Evolutionary conservation across 352 stramenopile species (phyloP).

Genomic region (Phytophthora vignae): DNA sequence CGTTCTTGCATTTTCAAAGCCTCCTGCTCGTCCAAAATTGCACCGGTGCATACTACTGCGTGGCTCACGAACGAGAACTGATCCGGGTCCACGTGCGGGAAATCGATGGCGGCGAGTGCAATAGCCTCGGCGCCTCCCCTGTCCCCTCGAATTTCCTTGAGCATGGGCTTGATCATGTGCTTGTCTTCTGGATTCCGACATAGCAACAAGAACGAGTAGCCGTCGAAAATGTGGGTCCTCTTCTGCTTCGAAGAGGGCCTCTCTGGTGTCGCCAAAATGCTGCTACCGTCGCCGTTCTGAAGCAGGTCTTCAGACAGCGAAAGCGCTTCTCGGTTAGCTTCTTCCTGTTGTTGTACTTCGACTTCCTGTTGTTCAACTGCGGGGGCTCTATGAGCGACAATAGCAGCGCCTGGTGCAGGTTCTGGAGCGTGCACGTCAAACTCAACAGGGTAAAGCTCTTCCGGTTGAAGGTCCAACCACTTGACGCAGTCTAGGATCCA

Average conservation of each 20-base stretch:
- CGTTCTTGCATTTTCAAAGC: slow-evolving; percentile 39
- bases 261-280: slow-evolving; percentile 12
- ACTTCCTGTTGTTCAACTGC: neutral
- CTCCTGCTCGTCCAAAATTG: slow-evolving; percentile 39
- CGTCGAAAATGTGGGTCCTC: slow-evolving; percentile 43
- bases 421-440: slow-evolving; percentile 45
- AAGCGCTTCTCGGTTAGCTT: slow-evolving; percentile 5
- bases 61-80: slow-evolving; percentile 79
- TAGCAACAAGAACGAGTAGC: slow-evolving; percentile 67
- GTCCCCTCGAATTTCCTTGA: slow-evolving; percentile 47
- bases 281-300: slow-evolving; percentile 22
- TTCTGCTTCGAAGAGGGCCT: slow-evolving; percentile 8
- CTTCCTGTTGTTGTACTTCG: slow-evolving; percentile 2
- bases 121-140: slow-evolving; percentile 49
- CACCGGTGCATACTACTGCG: slow-evolving; percentile 68
- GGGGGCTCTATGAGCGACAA: neutral
- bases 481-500: slow-evolving; percentile 77
- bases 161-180: slow-evolving; percentile 45
- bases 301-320: slow-evolving; percentile 31
- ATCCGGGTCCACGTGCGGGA: slow-evolving; percentile 51
- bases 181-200: slow-evolving; percentile 60
- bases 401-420: neutral
- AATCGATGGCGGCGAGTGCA: slow-evolving; percentile 57
- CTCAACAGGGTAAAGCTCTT: slow-evolving; percentile 73
- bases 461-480: slow-evolving; percentile 56